A percentile compares a stretch with the other conserved stretches of the same genome.
Evolutionary conservation across 192 early-diverging fungal genomes (phyloP).

Genomic region (Backusella tarrabulga): DNA sequence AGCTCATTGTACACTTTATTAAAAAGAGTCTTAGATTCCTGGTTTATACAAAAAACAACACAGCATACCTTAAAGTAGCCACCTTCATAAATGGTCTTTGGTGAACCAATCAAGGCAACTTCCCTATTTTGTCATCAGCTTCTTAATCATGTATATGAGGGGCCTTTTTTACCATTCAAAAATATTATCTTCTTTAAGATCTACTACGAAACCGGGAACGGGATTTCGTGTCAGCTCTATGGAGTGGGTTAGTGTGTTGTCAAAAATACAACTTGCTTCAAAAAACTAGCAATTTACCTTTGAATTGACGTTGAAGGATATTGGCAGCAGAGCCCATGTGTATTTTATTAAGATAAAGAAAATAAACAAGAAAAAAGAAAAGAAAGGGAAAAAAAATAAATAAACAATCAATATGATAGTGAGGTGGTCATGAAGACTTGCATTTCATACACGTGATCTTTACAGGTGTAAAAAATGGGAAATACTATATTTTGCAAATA

Average conservation of each 20-base stretch:
- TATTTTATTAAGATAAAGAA: background rate
- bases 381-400: background rate
- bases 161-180: conserved; percentile 35
- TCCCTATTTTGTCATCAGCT: conserved; percentile 25
- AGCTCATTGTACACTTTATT: conserved; percentile 64
- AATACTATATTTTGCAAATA: background rate
- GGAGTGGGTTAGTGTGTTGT: background rate
- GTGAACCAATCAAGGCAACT: conserved; percentile 47
- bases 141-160: background rate
- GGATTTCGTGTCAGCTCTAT: conserved; percentile 42
- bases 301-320: conserved; percentile 48
- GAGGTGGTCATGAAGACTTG: background rate
- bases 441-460: background rate
- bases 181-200: conserved; percentile 44
- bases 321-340: conserved; percentile 40
- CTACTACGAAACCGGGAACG: conserved; percentile 52
- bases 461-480: too few relatives aligned
- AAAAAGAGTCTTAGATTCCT: too few relatives aligned
- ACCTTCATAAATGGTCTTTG: conserved; percentile 48
- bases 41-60: background rate
- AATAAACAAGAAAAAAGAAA: background rate
- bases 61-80: conserved; percentile 46
- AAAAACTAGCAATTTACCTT: conserved; percentile 30
- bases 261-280: background rate
- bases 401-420: too few relatives aligned